These are phyloP conservation scores for Claviceps spartinae DNA, from an alignment of 2,329 filamentous ascomycete species.

Conservation along the genomic window DNA sequence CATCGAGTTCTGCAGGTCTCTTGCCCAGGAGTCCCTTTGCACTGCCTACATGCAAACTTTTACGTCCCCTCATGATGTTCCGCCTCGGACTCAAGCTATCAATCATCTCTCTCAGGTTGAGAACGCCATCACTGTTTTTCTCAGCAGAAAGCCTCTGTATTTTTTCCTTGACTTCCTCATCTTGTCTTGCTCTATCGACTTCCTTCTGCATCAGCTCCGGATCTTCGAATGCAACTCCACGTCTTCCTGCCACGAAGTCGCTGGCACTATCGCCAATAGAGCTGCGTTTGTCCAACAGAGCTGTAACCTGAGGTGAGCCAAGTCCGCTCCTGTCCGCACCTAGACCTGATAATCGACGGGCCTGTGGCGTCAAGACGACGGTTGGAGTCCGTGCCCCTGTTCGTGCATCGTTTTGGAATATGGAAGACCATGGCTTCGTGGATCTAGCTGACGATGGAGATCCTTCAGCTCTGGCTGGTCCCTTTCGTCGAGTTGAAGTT, in stretches of 20 bases:
- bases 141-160: conserved; percentile 29
- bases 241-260: conserved; percentile 45
- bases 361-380: conserved; percentile 40
- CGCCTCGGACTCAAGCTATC: conserved; percentile 66
- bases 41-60: conserved; percentile 64
- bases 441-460: conserved; percentile 8
- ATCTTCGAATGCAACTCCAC: conserved; percentile 48
- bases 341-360: conserved; percentile 48
- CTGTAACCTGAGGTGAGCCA: conserved; percentile 61
- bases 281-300: conserved; percentile 54
- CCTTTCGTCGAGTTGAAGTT: conserved; percentile 7
- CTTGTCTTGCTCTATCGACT: conserved; percentile 43
- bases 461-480: conserved; percentile 7
- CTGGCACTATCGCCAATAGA: conserved; percentile 57
- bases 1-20: conserved; percentile 56
- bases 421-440: conserved; percentile 16
- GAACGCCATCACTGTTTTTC: conserved; percentile 47
- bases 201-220: conserved; percentile 49
- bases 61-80: conserved; percentile 49
- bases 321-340: conserved; percentile 58
- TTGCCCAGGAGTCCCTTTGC: conserved; percentile 63
- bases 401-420: conserved; percentile 40
- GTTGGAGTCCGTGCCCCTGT: conserved; percentile 48
- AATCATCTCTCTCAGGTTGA: conserved; percentile 65
- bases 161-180: conserved; percentile 49